Evolutionary conservation across 306 rosid species (phyloP).

Genomic region (Hippophae tibetana): DNA sequence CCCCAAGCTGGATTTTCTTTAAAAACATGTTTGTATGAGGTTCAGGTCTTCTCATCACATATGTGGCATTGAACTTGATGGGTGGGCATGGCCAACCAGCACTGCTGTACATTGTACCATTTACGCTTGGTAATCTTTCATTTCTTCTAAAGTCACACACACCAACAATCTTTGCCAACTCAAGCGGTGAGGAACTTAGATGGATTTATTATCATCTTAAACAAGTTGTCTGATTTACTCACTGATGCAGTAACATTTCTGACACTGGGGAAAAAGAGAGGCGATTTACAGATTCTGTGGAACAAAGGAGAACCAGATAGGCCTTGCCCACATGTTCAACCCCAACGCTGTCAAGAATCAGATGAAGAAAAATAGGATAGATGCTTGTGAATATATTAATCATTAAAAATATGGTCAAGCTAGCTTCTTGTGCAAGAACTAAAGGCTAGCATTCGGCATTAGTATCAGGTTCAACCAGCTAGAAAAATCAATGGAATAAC

Average conservation of each 20-base stretch:
- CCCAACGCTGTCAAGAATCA: constrained; percentile 34
- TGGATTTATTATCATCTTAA: background rate
- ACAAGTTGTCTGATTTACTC: constrained; percentile 8
- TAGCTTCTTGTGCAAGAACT: background rate
- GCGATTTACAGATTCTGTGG: constrained; percentile 65
- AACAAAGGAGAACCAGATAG: constrained; percentile 66
- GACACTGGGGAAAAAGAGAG: constrained; percentile 65
- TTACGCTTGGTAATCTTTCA: constrained; percentile 62
- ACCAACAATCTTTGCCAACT: background rate
- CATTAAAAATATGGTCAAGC: constrained; percentile 13
- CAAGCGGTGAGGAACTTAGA: background rate
- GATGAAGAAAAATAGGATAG: constrained; percentile 31
- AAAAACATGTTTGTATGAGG: too few species aligned
- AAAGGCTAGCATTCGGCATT: too few species aligned
- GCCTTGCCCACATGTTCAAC: constrained; percentile 61
- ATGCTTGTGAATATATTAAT: constrained; percentile 13
- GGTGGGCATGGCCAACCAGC: constrained; percentile 98
- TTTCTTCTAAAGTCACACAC: background rate
- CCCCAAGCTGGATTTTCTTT: too few species aligned
- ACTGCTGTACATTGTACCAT: constrained; percentile 88
- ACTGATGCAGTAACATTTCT: constrained; percentile 61
- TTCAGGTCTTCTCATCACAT: constrained; percentile 80
- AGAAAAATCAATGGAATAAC: too few species aligned
- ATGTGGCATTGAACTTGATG: constrained; percentile 93
- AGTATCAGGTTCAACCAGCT: too few species aligned